phyloP scores from a whole-genome alignment of 2,329 filamentous ascomycete genomes.

The Arthrobotrys conoides region DNA sequence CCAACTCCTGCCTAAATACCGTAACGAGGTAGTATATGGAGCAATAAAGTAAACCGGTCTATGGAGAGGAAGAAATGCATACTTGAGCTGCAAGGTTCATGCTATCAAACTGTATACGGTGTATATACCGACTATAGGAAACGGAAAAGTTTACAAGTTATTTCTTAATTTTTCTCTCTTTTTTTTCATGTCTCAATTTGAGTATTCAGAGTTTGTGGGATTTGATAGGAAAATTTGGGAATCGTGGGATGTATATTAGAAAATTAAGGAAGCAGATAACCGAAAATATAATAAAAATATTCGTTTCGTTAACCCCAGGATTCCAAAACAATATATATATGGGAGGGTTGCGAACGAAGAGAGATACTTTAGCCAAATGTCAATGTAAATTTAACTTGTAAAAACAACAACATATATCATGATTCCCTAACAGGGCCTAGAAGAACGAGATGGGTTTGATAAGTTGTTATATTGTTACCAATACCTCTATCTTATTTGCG shows the following conservation, averaged over 20 bases:
- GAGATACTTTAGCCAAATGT: too few species aligned
- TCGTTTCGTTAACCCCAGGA: background rate
- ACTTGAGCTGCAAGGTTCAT: background rate
- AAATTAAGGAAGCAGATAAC: background rate
- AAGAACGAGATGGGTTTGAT: too few species aligned
- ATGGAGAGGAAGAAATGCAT: background rate
- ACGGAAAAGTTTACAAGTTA: background rate
- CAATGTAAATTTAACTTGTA: too few species aligned
- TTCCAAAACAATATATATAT: background rate
- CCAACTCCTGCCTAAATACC: slow-evolving; percentile 10
- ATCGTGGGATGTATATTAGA: slow-evolving; percentile 2
- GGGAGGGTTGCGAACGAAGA: too few species aligned
- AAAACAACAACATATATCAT: too few species aligned
- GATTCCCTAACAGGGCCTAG: too few species aligned
- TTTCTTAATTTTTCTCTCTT: background rate
- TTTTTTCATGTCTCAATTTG: too few species aligned
- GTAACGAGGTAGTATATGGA: background rate
- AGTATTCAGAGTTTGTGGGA: background rate
- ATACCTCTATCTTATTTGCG: too few species aligned
- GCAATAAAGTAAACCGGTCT: background rate
- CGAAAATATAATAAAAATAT: slow-evolving; percentile 4
- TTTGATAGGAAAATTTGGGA: background rate
- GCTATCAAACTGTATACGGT: slow-evolving; percentile 38
- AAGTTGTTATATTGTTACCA: too few species aligned
- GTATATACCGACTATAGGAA: slow-evolving; percentile 35